Conservation (phyloP, 2,329 filamentous ascomycete species). For the Penicillium sp. region DNA sequence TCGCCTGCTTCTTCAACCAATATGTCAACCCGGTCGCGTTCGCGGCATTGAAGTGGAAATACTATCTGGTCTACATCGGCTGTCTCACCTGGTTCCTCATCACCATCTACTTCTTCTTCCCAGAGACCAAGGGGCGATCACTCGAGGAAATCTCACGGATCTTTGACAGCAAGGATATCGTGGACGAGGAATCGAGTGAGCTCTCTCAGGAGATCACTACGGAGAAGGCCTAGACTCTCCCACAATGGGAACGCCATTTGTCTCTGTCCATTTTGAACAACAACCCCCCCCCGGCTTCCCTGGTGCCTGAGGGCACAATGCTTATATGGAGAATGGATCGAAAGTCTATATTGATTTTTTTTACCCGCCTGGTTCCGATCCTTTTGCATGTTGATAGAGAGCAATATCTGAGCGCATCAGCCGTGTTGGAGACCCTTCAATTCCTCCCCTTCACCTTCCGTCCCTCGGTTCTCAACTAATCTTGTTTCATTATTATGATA, state of each 20-base stretch:
- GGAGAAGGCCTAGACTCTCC: background rate
- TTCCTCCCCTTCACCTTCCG: too few relatives aligned
- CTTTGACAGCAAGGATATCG: slow-evolving; percentile 9
- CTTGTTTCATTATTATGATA: too few relatives aligned
- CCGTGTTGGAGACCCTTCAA: too few relatives aligned
- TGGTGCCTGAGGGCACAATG: background rate
- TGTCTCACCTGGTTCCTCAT: slow-evolving; percentile 29
- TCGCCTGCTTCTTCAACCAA: slow-evolving; percentile 35
- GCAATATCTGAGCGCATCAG: too few relatives aligned
- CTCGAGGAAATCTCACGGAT: slow-evolving; percentile 20
- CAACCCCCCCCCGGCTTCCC: background rate
- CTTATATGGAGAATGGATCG: background rate
- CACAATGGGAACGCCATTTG: background rate
- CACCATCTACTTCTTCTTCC: slow-evolving; percentile 37
- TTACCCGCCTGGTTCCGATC: too few relatives aligned
- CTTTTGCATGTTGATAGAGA: too few relatives aligned
- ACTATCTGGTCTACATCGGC: slow-evolving; percentile 38
- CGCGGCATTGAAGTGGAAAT: slow-evolving; percentile 35
- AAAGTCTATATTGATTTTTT: background rate
- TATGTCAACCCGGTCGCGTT: slow-evolving; percentile 42
- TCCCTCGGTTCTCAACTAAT: too few relatives aligned
- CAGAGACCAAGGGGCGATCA: slow-evolving; percentile 21
- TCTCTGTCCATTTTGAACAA: background rate
- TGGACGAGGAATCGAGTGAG: background rate
- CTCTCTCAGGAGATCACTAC: background rate